These are phyloP conservation scores for Hypoxylon sp. DNA, from an alignment of 2,329 filamentous ascomycete genomes.

Conservation along the genomic window DNA sequence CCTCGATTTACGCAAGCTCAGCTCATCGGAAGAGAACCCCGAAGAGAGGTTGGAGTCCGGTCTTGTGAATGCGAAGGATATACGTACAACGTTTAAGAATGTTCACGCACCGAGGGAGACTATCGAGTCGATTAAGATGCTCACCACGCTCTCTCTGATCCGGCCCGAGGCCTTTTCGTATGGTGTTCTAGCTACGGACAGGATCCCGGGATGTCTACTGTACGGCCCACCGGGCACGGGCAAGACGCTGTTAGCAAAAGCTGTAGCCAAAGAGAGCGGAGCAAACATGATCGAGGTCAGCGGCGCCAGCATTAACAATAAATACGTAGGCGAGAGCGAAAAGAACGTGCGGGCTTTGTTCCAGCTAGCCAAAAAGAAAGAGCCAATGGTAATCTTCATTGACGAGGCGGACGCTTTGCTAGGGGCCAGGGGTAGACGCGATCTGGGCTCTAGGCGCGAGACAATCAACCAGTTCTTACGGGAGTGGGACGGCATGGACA, in stretches of 20 bases:
- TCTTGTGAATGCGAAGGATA: slow-evolving; percentile 83
- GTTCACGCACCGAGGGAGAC: slow-evolving; percentile 87
- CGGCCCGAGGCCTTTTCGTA: slow-evolving; percentile 97
- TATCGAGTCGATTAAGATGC: slow-evolving; percentile 86
- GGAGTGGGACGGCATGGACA: slow-evolving; percentile 93
- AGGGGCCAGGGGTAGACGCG: slow-evolving; percentile 77
- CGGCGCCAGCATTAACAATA: slow-evolving; percentile 92
- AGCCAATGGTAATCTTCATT: slow-evolving; percentile 94
- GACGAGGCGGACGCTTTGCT: slow-evolving; percentile 97
- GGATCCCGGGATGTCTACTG: slow-evolving; percentile 88
- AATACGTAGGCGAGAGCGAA: slow-evolving; percentile 95
- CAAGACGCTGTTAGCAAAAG: slow-evolving; percentile 77
- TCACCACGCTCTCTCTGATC: slow-evolving; percentile 87
- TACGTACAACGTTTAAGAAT: slow-evolving; percentile 88
- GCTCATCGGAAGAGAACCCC: slow-evolving; percentile 71
- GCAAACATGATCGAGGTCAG: slow-evolving; percentile 87
- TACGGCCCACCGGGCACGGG: slow-evolving; percentile 89
- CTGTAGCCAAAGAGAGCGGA: slow-evolving; percentile 75
- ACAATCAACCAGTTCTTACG: slow-evolving; percentile 96
- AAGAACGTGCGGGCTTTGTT: slow-evolving; percentile 97
- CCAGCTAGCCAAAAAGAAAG: slow-evolving; percentile 88
- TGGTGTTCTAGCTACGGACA: slow-evolving; percentile 89
- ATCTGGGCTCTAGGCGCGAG: slow-evolving; percentile 81
- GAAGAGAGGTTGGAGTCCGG: slow-evolving; percentile 87
- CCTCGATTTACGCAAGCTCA: slow-evolving; percentile 53